phyloP scores from a whole-genome alignment of 1,139 yeast species.

The Sugiyamaella xylanicola region DNA sequence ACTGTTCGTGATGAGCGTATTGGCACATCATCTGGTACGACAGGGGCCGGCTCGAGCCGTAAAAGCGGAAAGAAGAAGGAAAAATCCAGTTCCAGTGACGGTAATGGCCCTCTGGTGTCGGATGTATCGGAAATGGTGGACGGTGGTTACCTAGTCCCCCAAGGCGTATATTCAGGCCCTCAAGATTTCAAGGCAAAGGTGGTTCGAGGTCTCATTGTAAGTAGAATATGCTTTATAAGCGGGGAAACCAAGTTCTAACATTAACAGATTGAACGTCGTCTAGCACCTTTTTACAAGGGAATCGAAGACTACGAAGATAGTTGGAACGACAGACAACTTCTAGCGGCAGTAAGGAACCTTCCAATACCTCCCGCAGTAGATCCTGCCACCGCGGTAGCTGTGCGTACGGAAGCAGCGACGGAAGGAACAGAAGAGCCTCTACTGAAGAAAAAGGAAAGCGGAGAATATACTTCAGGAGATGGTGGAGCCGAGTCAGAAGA shows the following conservation, averaged over 20 bases:
- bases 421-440: background rate
- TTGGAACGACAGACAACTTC: conserved; percentile 74
- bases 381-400: background rate
- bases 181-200: conserved; percentile 73
- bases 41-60: conserved; percentile 1
- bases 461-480: background rate
- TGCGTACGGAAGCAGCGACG: background rate
- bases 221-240: conserved; percentile 23
- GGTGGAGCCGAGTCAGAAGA: background rate
- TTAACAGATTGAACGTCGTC: conserved; percentile 52
- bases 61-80: conserved; percentile 15
- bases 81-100: conserved; percentile 6
- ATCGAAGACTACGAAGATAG: conserved; percentile 73
- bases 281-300: conserved; percentile 93
- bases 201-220: conserved; percentile 62
- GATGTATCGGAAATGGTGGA: conserved; percentile 50
- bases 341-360: conserved; percentile 51
- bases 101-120: conserved; percentile 29
- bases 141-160: conserved; percentile 67
- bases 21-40: background rate
- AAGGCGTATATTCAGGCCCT: conserved; percentile 77
- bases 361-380: conserved; percentile 30
- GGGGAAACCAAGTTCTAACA: no score
- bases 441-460: background rate
- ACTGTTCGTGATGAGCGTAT: background rate